Conservation (phyloP, 495 filamentous ascomycete genomes). For the Lasiosphaeris hirsuta region DNA sequence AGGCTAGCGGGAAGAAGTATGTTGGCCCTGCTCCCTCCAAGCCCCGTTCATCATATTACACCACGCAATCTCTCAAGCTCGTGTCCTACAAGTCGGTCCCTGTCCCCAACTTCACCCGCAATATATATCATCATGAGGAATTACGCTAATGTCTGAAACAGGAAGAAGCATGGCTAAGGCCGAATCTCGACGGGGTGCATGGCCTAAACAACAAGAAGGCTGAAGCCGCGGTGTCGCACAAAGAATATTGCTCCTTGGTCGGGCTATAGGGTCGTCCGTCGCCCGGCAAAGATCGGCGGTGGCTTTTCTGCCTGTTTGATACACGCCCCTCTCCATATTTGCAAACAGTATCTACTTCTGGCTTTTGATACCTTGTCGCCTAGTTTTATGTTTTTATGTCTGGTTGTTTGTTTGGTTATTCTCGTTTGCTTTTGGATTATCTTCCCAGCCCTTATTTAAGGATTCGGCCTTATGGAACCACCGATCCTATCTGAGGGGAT, state of each 20-base stretch:
- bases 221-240: background rate
- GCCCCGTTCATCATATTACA: slow-evolving; percentile 4
- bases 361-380: slow-evolving; percentile 34
- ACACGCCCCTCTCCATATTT: background rate
- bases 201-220: too few relatives aligned
- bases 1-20: slow-evolving; percentile 34
- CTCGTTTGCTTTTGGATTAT: background rate
- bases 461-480: slow-evolving; percentile 5
- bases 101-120: background rate
- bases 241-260: background rate
- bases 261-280: background rate
- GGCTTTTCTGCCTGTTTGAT: background rate
- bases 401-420: background rate
- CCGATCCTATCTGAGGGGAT: slow-evolving; percentile 2
- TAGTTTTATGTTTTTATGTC: background rate
- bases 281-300: background rate
- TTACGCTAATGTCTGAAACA: slow-evolving; percentile 1
- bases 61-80: slow-evolving; percentile 5
- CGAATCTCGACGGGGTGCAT: too few relatives aligned
- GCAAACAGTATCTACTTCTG: slow-evolving; percentile 5
- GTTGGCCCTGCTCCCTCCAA: slow-evolving; percentile 14
- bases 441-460: background rate
- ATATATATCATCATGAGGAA: background rate
- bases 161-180: background rate
- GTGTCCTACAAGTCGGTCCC: slow-evolving; percentile 16